Evolutionary conservation across 768 basidiomycete species (phyloP).

Genomic region (Agrocybe chaxingu): DNA sequence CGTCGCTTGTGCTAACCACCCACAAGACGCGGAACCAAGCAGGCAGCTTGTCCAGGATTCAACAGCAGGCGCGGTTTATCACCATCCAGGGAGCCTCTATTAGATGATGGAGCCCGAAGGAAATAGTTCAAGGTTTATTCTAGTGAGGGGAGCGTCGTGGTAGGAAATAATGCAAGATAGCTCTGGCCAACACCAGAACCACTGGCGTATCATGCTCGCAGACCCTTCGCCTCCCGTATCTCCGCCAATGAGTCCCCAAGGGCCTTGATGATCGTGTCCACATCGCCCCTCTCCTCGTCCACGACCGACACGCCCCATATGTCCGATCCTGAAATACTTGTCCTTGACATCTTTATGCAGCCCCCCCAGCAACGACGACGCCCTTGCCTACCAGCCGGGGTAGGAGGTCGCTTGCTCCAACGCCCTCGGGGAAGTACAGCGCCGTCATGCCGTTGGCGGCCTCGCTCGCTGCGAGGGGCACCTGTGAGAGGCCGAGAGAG

Average conservation of each 20-base stretch:
- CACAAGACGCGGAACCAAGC: too few species aligned
- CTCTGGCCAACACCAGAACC: too few species aligned
- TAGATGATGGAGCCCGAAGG: too few species aligned
- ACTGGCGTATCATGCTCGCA: neutral
- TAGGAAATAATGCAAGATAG: too few species aligned
- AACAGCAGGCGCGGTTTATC: too few species aligned
- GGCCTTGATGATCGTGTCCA: conserved; percentile 67
- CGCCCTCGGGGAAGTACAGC: conserved; percentile 81
- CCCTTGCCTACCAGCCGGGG: conserved; percentile 69
- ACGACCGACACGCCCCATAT: conserved; percentile 93
- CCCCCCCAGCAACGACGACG: conserved; percentile 87
- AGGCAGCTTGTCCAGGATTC: too few species aligned
- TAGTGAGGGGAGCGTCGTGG: too few species aligned
- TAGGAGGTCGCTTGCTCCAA: conserved; percentile 73
- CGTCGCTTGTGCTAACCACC: too few species aligned
- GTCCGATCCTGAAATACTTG: conserved; percentile 93
- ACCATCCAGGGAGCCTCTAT: too few species aligned
- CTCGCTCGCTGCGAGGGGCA: conserved; percentile 58
- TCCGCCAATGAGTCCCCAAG: conserved; percentile 57
- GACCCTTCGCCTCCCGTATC: conserved; percentile 28
- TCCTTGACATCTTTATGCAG: conserved; percentile 83
- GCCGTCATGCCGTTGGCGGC: conserved; percentile 97
- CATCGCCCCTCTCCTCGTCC: conserved; percentile 64
- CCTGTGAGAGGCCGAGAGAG: conserved; percentile 68
- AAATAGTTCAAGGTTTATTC: too few species aligned